Conservation (phyloP, 805 yeast genomes). For the Candida sithepensis region DNA sequence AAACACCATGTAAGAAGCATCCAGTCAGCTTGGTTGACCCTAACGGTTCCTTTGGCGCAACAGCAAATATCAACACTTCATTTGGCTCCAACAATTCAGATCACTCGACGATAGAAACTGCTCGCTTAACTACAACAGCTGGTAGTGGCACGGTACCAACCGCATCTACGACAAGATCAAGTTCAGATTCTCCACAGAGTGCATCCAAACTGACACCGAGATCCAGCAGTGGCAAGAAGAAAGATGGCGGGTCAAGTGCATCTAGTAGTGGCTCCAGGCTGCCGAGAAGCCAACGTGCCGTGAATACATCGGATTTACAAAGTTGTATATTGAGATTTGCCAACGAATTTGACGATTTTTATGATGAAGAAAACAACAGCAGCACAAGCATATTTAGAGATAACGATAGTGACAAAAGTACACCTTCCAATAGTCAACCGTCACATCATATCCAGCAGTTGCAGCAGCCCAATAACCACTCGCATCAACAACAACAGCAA, state of each 20-base stretch:
- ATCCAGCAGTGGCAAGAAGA: constrained; percentile 6
- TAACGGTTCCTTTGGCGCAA: constrained; percentile 23
- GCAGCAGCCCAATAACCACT: background rate
- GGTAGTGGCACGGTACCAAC: background rate
- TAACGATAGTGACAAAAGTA: constrained; percentile 6
- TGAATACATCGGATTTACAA: constrained; percentile 38
- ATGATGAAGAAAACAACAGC: constrained; percentile 24
- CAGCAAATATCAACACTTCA: constrained; percentile 16
- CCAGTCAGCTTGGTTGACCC: constrained; percentile 26
- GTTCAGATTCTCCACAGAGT: constrained; percentile 7
- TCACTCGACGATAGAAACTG: constrained; percentile 5
- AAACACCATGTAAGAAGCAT: constrained; percentile 60
- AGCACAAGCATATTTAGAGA: constrained; percentile 29
- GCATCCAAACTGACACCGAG: constrained; percentile 12
- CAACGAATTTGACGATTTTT: constrained; percentile 38
- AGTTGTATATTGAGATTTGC: constrained; percentile 38
- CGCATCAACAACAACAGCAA: constrained; percentile 2
- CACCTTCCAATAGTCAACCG: constrained; percentile 3
- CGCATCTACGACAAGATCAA: constrained; percentile 2
- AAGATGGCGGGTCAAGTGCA: constrained; percentile 6
- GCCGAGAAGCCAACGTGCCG: constrained; percentile 24
- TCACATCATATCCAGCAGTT: background rate
- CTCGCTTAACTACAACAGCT: background rate
- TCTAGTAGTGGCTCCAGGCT: constrained; percentile 15
- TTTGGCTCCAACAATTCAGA: constrained; percentile 14